These are phyloP conservation scores for Lecanicillium sp. DNA, from an alignment of 2,329 filamentous ascomycete species.

Conservation along the genomic window DNA sequence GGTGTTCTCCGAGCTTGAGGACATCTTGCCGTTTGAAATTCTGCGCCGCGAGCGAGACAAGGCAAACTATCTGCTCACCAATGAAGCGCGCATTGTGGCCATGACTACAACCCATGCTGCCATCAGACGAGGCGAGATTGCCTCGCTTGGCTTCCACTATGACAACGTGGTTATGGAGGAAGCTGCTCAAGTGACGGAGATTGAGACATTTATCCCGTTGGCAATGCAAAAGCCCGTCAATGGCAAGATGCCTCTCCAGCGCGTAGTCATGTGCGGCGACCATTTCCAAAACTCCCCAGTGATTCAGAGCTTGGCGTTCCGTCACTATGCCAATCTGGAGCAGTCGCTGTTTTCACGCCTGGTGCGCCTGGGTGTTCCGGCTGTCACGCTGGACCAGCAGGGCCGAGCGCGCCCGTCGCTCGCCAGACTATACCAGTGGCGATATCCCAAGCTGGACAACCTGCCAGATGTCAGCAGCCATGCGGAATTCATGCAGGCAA, in stretches of 20 bases:
- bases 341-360: constrained; percentile 91
- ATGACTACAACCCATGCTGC: constrained; percentile 99
- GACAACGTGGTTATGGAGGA: constrained; percentile 99
- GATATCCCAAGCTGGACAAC: constrained; percentile 74
- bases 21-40: constrained; percentile 93
- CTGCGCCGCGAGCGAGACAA: constrained; percentile 83
- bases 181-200: constrained; percentile 94
- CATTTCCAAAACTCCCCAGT: constrained; percentile 96
- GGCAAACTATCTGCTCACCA: constrained; percentile 89
- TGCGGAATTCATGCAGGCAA: constrained; percentile 70
- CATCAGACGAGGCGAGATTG: constrained; percentile 87
- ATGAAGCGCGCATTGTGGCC: constrained; percentile 93
- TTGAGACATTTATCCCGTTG: constrained; percentile 92
- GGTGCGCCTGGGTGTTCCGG: constrained; percentile 85
- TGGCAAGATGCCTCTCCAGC: constrained; percentile 68
- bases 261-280: constrained; percentile 88
- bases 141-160: constrained; percentile 87
- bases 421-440: constrained; percentile 86
- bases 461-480: constrained; percentile 64
- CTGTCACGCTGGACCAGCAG: constrained; percentile 85
- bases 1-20: constrained; percentile 86
- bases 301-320: constrained; percentile 88
- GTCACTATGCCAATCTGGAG: constrained; percentile 91
- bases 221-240: constrained; percentile 78
- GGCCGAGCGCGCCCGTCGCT: constrained; percentile 83